phyloP scores from a whole-genome alignment of 208 protist genomes.

The Novymonas esmeraldas region DNA sequence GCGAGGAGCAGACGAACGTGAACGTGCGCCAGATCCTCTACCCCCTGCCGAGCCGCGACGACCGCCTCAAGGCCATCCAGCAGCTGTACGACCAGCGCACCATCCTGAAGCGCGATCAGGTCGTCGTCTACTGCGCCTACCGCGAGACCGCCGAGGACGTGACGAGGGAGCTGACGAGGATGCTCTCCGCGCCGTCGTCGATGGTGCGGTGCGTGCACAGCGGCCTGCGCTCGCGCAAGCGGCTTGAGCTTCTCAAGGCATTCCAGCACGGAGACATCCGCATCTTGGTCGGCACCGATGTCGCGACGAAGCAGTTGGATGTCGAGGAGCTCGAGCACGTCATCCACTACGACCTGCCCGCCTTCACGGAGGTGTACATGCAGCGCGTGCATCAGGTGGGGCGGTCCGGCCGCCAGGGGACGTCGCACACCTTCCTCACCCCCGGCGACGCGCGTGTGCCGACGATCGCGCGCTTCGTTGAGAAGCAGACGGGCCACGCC shows the following conservation, averaged over 20 bases:
- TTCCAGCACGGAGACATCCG: slow-evolving; percentile 83
- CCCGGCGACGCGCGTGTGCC: slow-evolving; percentile 63
- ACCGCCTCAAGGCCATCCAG: slow-evolving; percentile 53
- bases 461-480: slow-evolving; percentile 59
- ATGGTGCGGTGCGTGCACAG: slow-evolving; percentile 92
- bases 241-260: slow-evolving; percentile 65
- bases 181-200: slow-evolving; percentile 54
- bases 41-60: slow-evolving; percentile 40
- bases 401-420: slow-evolving; percentile 92
- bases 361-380: slow-evolving; percentile 96
- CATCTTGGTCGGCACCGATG: slow-evolving; percentile 97
- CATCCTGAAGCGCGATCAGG: slow-evolving; percentile 76
- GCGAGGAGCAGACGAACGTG: slow-evolving; percentile 53
- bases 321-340: slow-evolving; percentile 95
- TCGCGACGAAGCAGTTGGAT: slow-evolving; percentile 94
- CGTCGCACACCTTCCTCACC: slow-evolving; percentile 94
- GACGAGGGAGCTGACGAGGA: slow-evolving; percentile 42
- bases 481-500: slow-evolving; percentile 39
- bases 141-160: slow-evolving; percentile 68
- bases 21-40: slow-evolving; percentile 72
- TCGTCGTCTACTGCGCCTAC: slow-evolving; percentile 77
- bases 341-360: slow-evolving; percentile 97
- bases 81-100: slow-evolving; percentile 65
- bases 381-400: slow-evolving; percentile 98
- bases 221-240: slow-evolving; percentile 73